Evolutionary conservation across 192 early-diverging fungal genomes (phyloP), one percentile per base, ranked within the genome.

Genomic region (Phlyctochytrium arcticum): DNA sequence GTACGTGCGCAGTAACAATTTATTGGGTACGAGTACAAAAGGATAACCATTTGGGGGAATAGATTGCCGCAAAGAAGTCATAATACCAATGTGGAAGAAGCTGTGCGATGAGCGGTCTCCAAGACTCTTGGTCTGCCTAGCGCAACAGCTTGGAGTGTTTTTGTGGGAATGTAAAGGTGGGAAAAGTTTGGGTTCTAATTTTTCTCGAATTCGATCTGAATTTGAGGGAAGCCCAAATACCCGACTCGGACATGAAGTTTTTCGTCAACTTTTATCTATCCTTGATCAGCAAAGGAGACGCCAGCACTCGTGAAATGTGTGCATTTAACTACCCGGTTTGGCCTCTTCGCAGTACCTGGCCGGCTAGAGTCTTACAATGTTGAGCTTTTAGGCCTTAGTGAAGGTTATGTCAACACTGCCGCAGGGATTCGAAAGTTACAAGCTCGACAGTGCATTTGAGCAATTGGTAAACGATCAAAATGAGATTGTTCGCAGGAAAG

Each of bases 251-350:
- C 15, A 48, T 63, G 24, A 31, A 34, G 4, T 75, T 60, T 30
- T 82, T 81, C 58, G 27, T 76, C 10, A 59, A 57, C 21, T 75
- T 74, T 53, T 82, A 75, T 55, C 77, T 77, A 24, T 65, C 66
- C 21, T 42, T 70, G 10, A 36, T 55, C 26, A 59, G 54, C 15
- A 70, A 72, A 15, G 33, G 55, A 1, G 65, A 65, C 6, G 58
- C 51, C 24, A 69, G 69, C 32, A 57, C 66, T 9, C 54, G 73
- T 27, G 63, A 65, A 37, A 62, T 62, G 62, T 81, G 80, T 48
- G 80, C 78, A 17, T 76, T 57, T 60, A 81, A 82, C 57, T 80
- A 75, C 63, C 77, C 80, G 21, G 79, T 81, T 60, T 48, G 57
- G n/a, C n/a, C n/a, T n/a, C n/a, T n/a, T n/a, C n/a, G n/a, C n/a